These are phyloP conservation scores for Alternaria conjuncta DNA, from an alignment of 2,329 filamentous ascomycete species.

Conservation along the genomic window DNA sequence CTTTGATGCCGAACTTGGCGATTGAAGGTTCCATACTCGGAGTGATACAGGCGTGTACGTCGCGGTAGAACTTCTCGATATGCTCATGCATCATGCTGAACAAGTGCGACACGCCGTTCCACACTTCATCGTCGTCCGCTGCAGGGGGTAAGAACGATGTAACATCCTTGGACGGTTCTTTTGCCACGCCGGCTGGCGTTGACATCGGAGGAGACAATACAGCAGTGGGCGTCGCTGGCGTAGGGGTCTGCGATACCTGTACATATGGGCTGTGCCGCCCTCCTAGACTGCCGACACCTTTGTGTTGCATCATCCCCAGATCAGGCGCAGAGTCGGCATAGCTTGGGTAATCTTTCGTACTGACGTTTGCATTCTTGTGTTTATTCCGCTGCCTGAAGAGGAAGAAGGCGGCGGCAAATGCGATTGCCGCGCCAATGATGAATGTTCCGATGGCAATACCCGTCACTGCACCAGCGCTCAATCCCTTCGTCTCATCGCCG, in stretches of 20 bases:
- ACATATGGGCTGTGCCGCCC: constrained; percentile 32
- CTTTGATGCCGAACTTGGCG: constrained; percentile 30
- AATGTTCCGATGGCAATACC: constrained; percentile 31
- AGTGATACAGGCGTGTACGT: constrained; percentile 43
- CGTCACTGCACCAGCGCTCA: constrained; percentile 25
- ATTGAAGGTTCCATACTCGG: constrained; percentile 41
- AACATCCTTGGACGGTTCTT: constrained; percentile 18
- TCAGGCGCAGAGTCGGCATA: constrained; percentile 33
- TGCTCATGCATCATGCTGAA: constrained; percentile 38
- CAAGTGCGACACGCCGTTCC: constrained; percentile 25
- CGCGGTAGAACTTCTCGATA: constrained; percentile 43
- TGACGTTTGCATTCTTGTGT: constrained; percentile 8
- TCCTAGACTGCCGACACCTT: constrained; percentile 17
- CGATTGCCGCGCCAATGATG: constrained; percentile 37
- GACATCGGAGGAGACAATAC: neutral
- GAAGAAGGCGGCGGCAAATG: constrained; percentile 36
- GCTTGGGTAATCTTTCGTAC: constrained; percentile 14
- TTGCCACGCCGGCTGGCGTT: constrained; percentile 6
- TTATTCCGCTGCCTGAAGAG: constrained; percentile 36
- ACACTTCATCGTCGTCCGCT: constrained; percentile 31
- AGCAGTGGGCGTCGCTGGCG: constrained; percentile 3
- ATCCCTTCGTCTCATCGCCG: neutral
- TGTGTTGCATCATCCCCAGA: constrained; percentile 31
- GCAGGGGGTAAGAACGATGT: constrained; percentile 31
- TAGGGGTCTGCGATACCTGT: constrained; percentile 34